Evolutionary conservation across 2,329 filamentous ascomycete genomes (phyloP).

Genomic region (Aspergillus sp.): DNA sequence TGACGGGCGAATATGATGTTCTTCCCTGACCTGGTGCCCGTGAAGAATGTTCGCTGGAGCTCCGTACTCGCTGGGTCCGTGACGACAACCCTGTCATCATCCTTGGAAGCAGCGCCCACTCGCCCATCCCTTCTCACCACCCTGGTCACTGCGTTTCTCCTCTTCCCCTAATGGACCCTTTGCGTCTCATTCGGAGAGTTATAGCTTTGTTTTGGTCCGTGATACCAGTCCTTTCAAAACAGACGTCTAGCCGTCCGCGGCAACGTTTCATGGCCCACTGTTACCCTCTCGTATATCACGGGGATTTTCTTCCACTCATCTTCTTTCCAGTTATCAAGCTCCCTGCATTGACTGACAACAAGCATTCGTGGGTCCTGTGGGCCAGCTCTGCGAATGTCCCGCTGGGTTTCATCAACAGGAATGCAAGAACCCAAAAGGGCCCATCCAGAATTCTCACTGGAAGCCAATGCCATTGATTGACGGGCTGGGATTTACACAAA

Average conservation of each 20-base stretch:
- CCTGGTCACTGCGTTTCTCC: neutral
- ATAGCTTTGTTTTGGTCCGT: neutral
- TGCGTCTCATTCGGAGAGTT: constrained; percentile 1
- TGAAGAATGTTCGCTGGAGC: neutral
- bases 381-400: constrained; percentile 7
- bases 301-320: constrained; percentile 4
- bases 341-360: neutral
- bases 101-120: neutral
- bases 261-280: too few species aligned
- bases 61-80: neutral
- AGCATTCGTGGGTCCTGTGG: neutral
- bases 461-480: constrained; percentile 4
- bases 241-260: neutral
- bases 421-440: constrained; percentile 15
- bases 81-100: neutral
- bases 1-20: neutral
- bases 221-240: neutral
- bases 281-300: neutral
- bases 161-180: neutral
- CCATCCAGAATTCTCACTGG: constrained; percentile 12
- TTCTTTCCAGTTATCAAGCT: neutral
- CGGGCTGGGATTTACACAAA: constrained; percentile 10
- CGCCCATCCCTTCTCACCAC: neutral
- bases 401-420: constrained; percentile 11
- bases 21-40: neutral